Percentiles rank a stretch among this genome's conserved stretches.
These are phyloP conservation scores for Talaromyces wortmannii DNA, from an alignment of 495 filamentous ascomycete genomes.

Conservation along the genomic window DNA sequence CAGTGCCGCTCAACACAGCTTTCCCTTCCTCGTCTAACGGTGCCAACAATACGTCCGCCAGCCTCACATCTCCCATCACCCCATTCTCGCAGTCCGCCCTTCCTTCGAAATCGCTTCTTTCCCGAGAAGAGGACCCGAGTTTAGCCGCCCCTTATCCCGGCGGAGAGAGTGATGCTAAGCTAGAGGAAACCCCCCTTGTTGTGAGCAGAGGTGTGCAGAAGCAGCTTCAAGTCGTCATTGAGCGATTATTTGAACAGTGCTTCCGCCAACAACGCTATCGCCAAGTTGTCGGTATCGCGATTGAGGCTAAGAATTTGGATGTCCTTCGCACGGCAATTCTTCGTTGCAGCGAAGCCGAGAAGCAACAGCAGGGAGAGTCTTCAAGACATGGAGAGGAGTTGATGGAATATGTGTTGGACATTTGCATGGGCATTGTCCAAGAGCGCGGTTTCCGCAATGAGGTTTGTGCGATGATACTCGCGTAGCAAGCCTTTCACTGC, in stretches of 20 bases:
- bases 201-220: conserved; percentile 53
- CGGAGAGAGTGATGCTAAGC: conserved; percentile 44
- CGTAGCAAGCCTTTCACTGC: background rate
- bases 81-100: conserved; percentile 89
- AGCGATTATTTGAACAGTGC: conserved; percentile 87
- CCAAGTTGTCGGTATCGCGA: conserved; percentile 97
- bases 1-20: conserved; percentile 66
- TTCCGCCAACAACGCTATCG: conserved; percentile 81
- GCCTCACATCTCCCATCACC: conserved; percentile 77
- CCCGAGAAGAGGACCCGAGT: conserved; percentile 62
- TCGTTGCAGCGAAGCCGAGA: conserved; percentile 72
- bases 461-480: conserved; percentile 30
- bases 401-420: conserved; percentile 92
- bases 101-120: conserved; percentile 89
- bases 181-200: conserved; percentile 47
- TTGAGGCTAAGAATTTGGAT: conserved; percentile 89
- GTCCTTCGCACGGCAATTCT: conserved; percentile 84
- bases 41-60: conserved; percentile 57
- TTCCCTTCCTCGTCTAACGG: conserved; percentile 58
- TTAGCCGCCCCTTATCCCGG: conserved; percentile 48
- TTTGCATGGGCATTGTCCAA: conserved; percentile 97
- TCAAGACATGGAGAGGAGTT: conserved; percentile 75
- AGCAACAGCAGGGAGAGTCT: conserved; percentile 50
- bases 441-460: conserved; percentile 80
- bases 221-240: conserved; percentile 73